Conservation (phyloP, 805 yeast genomes). For the Myxozyma vanderwaltii region DNA sequence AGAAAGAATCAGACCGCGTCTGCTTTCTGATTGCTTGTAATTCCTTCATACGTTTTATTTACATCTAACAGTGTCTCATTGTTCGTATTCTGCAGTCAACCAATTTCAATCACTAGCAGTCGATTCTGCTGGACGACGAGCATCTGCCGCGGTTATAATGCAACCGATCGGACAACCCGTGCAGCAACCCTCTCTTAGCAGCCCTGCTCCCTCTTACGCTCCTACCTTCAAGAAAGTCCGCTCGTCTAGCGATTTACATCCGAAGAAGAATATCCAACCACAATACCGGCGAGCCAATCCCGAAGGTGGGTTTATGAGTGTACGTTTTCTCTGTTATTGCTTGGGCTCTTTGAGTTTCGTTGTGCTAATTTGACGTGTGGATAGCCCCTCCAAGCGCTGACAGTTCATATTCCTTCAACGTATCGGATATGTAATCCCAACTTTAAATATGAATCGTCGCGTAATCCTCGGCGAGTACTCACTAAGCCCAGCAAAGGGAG, state of each 20-base stretch:
- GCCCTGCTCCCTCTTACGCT: conserved; percentile 1
- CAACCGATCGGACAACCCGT: conserved; percentile 8
- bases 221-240: conserved; percentile 28
- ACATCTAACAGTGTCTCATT: conserved; percentile 13
- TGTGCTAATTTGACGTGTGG: too few relatives aligned
- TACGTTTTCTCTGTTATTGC: conserved; percentile 2
- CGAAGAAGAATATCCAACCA: conserved; percentile 33
- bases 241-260: conserved; percentile 26
- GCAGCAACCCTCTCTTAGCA: neutral
- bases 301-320: conserved; percentile 37
- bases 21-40: too few relatives aligned
- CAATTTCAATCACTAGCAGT: conserved; percentile 29
- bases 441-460: conserved; percentile 77
- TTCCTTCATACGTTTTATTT: neutral
- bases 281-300: conserved; percentile 36
- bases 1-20: too few relatives aligned
- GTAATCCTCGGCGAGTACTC: conserved; percentile 87
- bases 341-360: neutral
- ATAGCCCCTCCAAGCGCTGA: conserved; percentile 80
- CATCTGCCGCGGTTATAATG: conserved; percentile 23
- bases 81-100: conserved; percentile 17
- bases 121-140: conserved; percentile 24
- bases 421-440: conserved; percentile 82
- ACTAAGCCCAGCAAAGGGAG: conserved; percentile 90
- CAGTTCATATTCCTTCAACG: conserved; percentile 74